phyloP scores from a whole-genome alignment of 129 eudicot species.

The Sambucus nigra region DNA sequence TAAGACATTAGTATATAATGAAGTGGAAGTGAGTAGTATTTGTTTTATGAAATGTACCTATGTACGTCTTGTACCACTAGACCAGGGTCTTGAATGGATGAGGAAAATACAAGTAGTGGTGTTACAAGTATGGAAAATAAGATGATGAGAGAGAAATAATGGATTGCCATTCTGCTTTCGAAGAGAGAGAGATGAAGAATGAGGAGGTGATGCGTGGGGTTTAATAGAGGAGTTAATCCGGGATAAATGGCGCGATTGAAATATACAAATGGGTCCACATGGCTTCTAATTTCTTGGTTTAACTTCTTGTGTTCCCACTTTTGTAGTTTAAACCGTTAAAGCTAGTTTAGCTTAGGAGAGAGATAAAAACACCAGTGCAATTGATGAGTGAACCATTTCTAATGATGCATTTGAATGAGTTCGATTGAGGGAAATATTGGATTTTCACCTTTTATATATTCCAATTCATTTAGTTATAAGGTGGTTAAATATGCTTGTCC shows the following conservation, averaged over 20 bases:
- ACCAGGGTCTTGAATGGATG: conserved; percentile 37
- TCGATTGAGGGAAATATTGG: no score
- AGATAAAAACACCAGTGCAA: no score
- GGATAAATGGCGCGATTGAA: conserved; percentile 64
- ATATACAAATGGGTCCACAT: conserved; percentile 6
- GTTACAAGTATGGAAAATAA: conserved; percentile 13
- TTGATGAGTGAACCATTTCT: no score
- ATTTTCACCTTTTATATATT: no score
- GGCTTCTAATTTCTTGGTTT: conserved; percentile 3
- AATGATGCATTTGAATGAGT: no score
- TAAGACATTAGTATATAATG: no score
- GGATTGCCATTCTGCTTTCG: conserved; percentile 4
- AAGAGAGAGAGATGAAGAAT: neutral
- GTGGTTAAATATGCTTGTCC: no score
- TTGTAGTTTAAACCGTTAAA: conserved; percentile 22
- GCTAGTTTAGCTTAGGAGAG: no score
- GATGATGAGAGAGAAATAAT: conserved; percentile 9
- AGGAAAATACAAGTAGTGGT: conserved; percentile 20
- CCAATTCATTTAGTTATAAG: no score
- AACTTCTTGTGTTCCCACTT: conserved; percentile 19
- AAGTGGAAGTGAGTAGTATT: neutral
- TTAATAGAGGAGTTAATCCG: conserved; percentile 49
- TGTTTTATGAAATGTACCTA: conserved; percentile 13
- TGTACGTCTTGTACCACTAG: conserved; percentile 51
- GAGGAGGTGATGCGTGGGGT: conserved; percentile 14